These are phyloP conservation scores for Hypericum androsaemum DNA, from an alignment of 345 rosid genomes.

Conservation along the genomic window DNA sequence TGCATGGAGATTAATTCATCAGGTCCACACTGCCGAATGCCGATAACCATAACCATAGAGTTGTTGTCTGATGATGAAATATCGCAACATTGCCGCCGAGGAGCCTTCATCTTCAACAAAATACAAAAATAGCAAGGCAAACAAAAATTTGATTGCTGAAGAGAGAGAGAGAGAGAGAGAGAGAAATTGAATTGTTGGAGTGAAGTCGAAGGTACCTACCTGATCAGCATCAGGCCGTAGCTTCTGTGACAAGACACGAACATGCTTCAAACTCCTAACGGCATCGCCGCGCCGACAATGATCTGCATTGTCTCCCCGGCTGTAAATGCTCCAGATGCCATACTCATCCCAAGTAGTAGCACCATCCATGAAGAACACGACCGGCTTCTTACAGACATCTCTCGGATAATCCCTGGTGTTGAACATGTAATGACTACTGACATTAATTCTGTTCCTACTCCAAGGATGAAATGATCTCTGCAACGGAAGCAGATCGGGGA, in stretches of 20 bases:
- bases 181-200: too few relatives aligned
- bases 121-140: too few relatives aligned
- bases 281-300: constrained; percentile 41
- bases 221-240: too few relatives aligned
- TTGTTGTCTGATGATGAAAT: constrained; percentile 44
- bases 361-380: constrained; percentile 48
- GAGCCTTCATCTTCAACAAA: constrained; percentile 48
- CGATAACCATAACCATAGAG: constrained; percentile 42
- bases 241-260: neutral
- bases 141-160: too few relatives aligned
- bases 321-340: constrained; percentile 39
- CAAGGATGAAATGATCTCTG: constrained; percentile 64
- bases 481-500: constrained; percentile 37
- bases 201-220: too few relatives aligned
- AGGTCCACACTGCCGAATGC: constrained; percentile 53
- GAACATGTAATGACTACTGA: constrained; percentile 38
- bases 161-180: too few relatives aligned
- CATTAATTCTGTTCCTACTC: constrained; percentile 23
- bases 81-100: constrained; percentile 85
- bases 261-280: constrained; percentile 35
- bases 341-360: constrained; percentile 13
- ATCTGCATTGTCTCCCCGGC: constrained; percentile 26
- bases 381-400: constrained; percentile 65
- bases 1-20: constrained; percentile 52
- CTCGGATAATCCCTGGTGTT: constrained; percentile 39